Evolutionary conservation across 169 alveolate genomes (phyloP).

Genomic region (Condylostoma magnum): DNA sequence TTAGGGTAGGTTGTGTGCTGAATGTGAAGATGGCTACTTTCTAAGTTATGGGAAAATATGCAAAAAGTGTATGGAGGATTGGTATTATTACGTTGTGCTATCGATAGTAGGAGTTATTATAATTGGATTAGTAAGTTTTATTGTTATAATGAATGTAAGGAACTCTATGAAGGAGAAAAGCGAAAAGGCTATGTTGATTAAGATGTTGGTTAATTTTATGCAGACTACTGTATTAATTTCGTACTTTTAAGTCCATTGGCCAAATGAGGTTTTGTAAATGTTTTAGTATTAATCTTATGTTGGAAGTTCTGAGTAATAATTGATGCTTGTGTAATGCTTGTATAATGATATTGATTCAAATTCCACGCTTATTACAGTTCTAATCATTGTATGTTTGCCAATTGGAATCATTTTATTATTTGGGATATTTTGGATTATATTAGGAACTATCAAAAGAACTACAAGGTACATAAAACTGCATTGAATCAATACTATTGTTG

Average conservation of each 20-base stretch:
- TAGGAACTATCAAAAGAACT: background rate
- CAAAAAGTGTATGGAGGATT: conserved; percentile 1
- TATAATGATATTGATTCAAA: background rate
- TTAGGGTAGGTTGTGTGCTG: no score
- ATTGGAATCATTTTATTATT: background rate
- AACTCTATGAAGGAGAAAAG: background rate
- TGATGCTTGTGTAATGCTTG: background rate
- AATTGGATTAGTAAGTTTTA: background rate
- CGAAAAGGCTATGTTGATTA: conserved; percentile 2
- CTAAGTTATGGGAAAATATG: no score
- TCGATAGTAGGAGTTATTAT: background rate
- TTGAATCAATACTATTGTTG: background rate
- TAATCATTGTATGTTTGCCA: background rate
- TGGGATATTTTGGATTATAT: background rate
- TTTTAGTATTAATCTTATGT: background rate
- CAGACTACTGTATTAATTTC: conserved; percentile 5
- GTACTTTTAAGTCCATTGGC: background rate
- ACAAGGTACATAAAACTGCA: background rate
- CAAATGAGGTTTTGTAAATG: background rate
- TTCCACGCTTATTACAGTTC: background rate
- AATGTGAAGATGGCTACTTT: no score
- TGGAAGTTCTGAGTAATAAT: background rate
- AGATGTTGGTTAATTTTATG: background rate
- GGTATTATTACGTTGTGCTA: background rate
- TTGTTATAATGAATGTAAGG: background rate